phyloP scores from a whole-genome alignment of 208 protist genomes.

The Leptomonas seymouri region DNA sequence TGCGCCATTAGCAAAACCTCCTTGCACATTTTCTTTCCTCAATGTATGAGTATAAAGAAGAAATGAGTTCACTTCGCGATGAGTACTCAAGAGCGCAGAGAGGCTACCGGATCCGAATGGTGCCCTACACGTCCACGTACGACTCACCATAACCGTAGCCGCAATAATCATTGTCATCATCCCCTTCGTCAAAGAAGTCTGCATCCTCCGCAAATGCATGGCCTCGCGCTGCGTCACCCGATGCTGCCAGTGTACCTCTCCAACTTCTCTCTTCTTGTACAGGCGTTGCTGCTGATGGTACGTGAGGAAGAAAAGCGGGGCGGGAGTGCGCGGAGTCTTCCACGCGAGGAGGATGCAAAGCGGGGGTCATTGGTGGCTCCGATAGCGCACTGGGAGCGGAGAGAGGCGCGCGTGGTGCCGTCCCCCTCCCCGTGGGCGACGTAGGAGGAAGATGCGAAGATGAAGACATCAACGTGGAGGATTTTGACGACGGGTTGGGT shows the following conservation, averaged over 20 bases:
- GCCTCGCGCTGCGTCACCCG: background rate
- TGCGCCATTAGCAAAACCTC: too few relatives aligned
- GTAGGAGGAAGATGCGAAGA: background rate
- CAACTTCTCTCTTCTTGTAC: too few relatives aligned
- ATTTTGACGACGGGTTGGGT: too few relatives aligned
- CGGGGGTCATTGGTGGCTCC: constrained; percentile 23
- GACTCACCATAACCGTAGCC: constrained; percentile 23
- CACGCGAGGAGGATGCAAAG: background rate
- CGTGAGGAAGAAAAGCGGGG: background rate
- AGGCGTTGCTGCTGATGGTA: background rate
- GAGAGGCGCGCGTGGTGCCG: constrained; percentile 3
- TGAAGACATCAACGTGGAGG: too few relatives aligned
- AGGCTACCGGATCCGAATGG: background rate
- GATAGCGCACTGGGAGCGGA: constrained; percentile 12
- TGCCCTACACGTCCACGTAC: constrained; percentile 15
- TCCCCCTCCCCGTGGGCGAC: background rate
- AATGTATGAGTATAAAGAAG: too few relatives aligned
- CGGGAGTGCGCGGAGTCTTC: background rate
- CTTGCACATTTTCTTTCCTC: too few relatives aligned
- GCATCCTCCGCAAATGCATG: background rate
- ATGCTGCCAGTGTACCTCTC: background rate
- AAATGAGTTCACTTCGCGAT: too few relatives aligned
- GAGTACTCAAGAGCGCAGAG: too few relatives aligned
- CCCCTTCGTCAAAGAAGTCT: constrained; percentile 15
- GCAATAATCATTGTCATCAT: constrained; percentile 29